Base-by-base conservation (phyloP, 1,284 basidiomycete genomes). In the Exobasidium cylindrosporum region DNA sequence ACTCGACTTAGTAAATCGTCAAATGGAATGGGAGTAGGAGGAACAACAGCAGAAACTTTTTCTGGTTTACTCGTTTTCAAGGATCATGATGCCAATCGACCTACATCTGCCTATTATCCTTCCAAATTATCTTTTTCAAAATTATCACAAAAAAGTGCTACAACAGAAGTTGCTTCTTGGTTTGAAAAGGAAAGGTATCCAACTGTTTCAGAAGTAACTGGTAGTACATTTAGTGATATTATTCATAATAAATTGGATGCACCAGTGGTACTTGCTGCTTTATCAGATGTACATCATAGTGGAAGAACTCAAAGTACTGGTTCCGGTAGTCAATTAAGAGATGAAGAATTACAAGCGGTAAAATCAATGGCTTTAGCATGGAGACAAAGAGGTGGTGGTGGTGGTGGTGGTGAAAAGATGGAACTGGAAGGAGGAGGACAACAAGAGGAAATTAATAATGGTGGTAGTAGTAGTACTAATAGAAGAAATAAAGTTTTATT, bases 61-160 rank as follows among this genome's bases (percentile, higher is more conserved):
- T 70, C 67, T 1, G 73, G 55, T 10, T 54, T 79, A 49, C 70
- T 79, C 35, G 77, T 72, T 1, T 79, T 79, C 69, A 77, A 78
- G 56, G 76, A 77, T 31, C 68, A 63, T 54, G 45, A 55, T 23
- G 26, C 61, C 5, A 32, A 46, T 1, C 54, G 63, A n/a, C 76
- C 76, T 5, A 62, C 66, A 17, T 53, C 60, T 13, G 57, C 57
- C 17, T 61, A 72, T 45, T 50, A 70, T 30, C 44, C 40, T 4
- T 53, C 32, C 14, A 43, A 24, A n/a, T 10, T 54, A 4, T 10
- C 35, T 10, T 24, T 13, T 14, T 31, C 44, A n/a, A 23, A 35
- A 26, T 30, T 60, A 2, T 13, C 5, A 13, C 14, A 28, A 2
- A 58, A 47, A 6, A 24, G 35, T 1, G 40, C 54, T 10, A 61